phyloP scores from a whole-genome alignment of 371 early-diverging fungal species.

The Mortierella sp. region DNA sequence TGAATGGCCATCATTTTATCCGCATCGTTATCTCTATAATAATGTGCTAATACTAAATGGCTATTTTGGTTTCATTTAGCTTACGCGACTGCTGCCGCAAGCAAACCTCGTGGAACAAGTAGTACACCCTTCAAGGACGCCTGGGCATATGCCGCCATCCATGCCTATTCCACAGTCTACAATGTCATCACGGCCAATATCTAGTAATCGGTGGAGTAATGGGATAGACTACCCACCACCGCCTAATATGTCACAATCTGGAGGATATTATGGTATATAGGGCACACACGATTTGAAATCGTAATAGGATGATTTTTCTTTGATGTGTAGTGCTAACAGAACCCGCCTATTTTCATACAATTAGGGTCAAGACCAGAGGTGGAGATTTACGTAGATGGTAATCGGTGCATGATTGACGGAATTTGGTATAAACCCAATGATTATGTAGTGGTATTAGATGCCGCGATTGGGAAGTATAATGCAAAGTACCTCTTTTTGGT shows the following conservation, averaged over 20 bases:
- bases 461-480: slow-evolving; percentile 46
- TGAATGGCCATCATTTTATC: not conserved
- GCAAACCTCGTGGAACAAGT: slow-evolving; percentile 14
- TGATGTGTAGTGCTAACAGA: not conserved
- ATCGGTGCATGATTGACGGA: slow-evolving; percentile 49
- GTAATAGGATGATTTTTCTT: not conserved
- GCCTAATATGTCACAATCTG: slow-evolving; percentile 19
- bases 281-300: too few relatives aligned
- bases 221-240: slow-evolving; percentile 29
- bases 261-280: slow-evolving; percentile 33
- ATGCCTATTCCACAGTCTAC: slow-evolving; percentile 18
- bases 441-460: slow-evolving; percentile 49
- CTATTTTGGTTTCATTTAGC: slow-evolving; percentile 17
- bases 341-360: not conserved
- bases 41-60: not conserved
- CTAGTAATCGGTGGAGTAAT: slow-evolving; percentile 30
- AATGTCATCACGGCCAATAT: slow-evolving; percentile 18
- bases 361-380: slow-evolving; percentile 33
- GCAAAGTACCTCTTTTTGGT: slow-evolving; percentile 44
- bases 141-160: slow-evolving; percentile 23
- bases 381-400: slow-evolving; percentile 51
- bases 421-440: slow-evolving; percentile 54
- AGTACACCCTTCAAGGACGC: slow-evolving; percentile 7
- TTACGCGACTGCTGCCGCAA: slow-evolving; percentile 27
- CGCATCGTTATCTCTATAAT: not conserved